Conservation (phyloP, 305 asterid genomes). For the Solanum chacoense region DNA sequence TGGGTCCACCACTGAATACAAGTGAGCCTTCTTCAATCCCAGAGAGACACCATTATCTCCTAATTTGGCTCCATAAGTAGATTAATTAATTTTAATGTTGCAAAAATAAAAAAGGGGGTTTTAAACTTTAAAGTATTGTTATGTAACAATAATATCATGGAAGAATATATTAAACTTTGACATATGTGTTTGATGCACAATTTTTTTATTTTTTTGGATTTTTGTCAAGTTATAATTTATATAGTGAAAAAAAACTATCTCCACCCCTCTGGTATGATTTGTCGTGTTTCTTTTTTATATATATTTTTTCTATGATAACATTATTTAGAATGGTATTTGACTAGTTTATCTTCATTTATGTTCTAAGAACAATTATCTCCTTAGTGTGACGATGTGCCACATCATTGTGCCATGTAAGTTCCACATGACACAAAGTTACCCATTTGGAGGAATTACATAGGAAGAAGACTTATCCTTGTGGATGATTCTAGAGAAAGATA, state of each 20-base stretch:
- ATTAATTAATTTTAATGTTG: not conserved
- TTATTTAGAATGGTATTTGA: not conserved
- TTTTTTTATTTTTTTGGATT: not conserved
- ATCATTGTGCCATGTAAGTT: not conserved
- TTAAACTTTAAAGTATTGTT: not conserved
- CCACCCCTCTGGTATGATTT: not conserved
- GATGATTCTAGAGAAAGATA: not conserved
- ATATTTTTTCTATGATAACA: not conserved
- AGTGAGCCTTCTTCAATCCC: conserved; percentile 3
- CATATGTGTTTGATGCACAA: not conserved
- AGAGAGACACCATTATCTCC: not conserved
- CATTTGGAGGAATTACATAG: not conserved
- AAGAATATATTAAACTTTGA: not conserved
- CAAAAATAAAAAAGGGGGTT: not conserved
- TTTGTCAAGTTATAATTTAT: not conserved
- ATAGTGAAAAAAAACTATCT: too few species aligned
- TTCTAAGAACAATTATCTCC: not conserved
- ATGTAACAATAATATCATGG: not conserved
- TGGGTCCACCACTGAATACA: too few species aligned
- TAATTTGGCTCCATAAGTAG: not conserved
- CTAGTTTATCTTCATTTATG: not conserved
- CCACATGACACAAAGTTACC: not conserved
- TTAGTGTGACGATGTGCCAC: not conserved
- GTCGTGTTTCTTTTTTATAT: not conserved
- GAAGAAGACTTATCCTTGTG: not conserved